Evolutionary conservation across 257 asterid genomes (phyloP), one percentile per base, ranked within the genome.

Genomic region (Nemophila menziesii): DNA sequence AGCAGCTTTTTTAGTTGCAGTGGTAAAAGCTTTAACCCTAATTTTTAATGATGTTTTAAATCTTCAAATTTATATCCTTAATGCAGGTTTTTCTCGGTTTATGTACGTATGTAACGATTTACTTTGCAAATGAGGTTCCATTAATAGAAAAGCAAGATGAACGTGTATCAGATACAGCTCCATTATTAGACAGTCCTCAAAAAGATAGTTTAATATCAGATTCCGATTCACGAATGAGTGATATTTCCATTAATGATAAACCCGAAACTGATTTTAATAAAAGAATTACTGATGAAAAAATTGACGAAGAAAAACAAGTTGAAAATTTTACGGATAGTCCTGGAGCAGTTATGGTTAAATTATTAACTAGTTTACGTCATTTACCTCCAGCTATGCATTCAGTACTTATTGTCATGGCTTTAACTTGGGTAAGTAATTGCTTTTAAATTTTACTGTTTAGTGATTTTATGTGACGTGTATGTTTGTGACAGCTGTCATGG

Each of bases 1-100:
- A 70, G 99, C 96, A 48, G 99, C 99, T 43, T 90, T 90, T 70
- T 73, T 90, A 68, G 74, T 82, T 68, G 96, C 99, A 50, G 99
- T 90, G 96, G 99, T 90, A 68, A 85, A n/a, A n/a, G n/a, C n/a
- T n/a, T n/a, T n/a, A n/a, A n/a, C n/a, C n/a, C n/a, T n/a, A 7
- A 5, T 2, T 29, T 7, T 29, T 5, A 29, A 5, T 29, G 36
- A 5, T 29, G 36, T 7, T 29, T 7, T 2, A 7, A 5, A 3
- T 13, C 36, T 13, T 29, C 8, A 29, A 29, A 2, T 46, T 17
- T 38, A 34, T 36, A 24, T 41, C 40, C 16, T 20, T 54, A 54
- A n/a, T 57, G 48, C 71, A 90, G 99, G 81, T 73, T 36, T 79
- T 85, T 78, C 80, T 85, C 55, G 44, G 67, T 16, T 37, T 79